Evolutionary conservation across 192 early-diverging fungal genomes (phyloP).

Genomic region (Chytriomyces hyalinus): DNA sequence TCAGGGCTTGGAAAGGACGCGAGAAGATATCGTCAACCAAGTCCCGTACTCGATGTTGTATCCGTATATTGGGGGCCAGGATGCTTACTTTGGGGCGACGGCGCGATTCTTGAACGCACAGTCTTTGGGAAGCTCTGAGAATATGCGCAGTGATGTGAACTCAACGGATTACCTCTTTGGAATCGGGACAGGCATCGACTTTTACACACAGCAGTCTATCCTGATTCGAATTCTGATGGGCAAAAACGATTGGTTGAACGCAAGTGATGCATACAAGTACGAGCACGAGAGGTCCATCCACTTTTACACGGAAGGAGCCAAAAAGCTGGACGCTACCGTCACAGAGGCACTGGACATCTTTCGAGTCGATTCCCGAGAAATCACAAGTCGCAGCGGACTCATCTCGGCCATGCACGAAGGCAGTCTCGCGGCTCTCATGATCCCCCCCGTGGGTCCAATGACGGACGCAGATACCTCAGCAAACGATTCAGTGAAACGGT

Average conservation of each 20-base stretch:
- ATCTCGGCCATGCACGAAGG: conserved; percentile 2
- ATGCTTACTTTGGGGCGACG: conserved; percentile 10
- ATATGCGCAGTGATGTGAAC: not conserved
- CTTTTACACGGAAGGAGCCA: conserved; percentile 10
- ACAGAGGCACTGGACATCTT: conserved; percentile 16
- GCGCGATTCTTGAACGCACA: not conserved
- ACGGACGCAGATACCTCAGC: not conserved
- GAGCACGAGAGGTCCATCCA: not conserved
- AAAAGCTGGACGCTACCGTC: conserved; percentile 28
- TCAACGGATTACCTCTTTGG: conserved; percentile 10
- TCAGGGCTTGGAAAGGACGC: conserved; percentile 6
- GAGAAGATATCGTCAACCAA: conserved; percentile 10
- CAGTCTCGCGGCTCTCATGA: not conserved
- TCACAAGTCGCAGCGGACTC: not conserved
- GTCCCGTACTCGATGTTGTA: conserved; percentile 17
- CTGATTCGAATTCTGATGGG: conserved; percentile 34
- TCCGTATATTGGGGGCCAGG: conserved; percentile 9
- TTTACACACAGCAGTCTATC: conserved; percentile 35
- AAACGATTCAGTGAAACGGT: not conserved
- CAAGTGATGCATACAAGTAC: not conserved
- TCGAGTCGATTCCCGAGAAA: conserved; percentile 12
- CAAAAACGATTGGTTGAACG: conserved; percentile 48
- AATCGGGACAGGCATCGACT: conserved; percentile 35
- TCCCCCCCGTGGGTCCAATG: not conserved
- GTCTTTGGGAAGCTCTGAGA: not conserved